Percentiles rank a stretch among this genome's conserved stretches.
These are phyloP conservation scores for Blastocystis sp. DNA, from an alignment of 352 stramenopile species.

Conservation along the genomic window DNA sequence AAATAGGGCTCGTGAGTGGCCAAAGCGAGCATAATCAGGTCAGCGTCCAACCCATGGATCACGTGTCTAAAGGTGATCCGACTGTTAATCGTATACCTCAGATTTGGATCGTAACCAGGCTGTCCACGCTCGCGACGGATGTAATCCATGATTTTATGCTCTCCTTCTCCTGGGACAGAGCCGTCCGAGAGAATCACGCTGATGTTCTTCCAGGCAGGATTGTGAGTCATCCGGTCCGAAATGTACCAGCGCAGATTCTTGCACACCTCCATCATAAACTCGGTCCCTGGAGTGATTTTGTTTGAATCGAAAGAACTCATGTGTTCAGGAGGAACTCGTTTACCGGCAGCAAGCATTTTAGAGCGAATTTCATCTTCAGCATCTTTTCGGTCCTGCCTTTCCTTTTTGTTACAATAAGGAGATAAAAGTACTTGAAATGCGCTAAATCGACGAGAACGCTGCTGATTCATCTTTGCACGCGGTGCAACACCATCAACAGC, in stretches of 20 bases:
- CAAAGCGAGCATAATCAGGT: constrained; percentile 98
- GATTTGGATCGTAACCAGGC: constrained; percentile 90
- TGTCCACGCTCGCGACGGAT: constrained; percentile 86
- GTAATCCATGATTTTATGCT: constrained; percentile 99
- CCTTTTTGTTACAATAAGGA: constrained; percentile 72
- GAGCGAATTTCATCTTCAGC: constrained; percentile 70
- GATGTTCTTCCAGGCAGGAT: constrained; percentile 85
- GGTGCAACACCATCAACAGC: neutral
- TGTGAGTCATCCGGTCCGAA: constrained; percentile 75
- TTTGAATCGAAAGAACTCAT: constrained; percentile 92
- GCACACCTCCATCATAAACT: constrained; percentile 67
- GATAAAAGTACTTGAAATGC: constrained; percentile 65
- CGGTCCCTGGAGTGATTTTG: constrained; percentile 87
- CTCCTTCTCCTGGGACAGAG: constrained; percentile 91
- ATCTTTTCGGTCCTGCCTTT: constrained; percentile 79
- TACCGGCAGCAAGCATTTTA: constrained; percentile 69
- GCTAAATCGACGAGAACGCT: constrained; percentile 89
- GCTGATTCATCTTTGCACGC: constrained; percentile 66
- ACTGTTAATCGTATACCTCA: constrained; percentile 65
- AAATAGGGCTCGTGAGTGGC: constrained; percentile 97
- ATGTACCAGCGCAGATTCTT: constrained; percentile 69
- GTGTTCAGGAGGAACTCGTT: constrained; percentile 75
- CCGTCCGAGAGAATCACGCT: constrained; percentile 93
- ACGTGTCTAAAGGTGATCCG: constrained; percentile 75
- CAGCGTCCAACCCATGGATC: constrained; percentile 92